Conservation (phyloP, 345 rosid species). For the Trapa bicornis region DNA sequence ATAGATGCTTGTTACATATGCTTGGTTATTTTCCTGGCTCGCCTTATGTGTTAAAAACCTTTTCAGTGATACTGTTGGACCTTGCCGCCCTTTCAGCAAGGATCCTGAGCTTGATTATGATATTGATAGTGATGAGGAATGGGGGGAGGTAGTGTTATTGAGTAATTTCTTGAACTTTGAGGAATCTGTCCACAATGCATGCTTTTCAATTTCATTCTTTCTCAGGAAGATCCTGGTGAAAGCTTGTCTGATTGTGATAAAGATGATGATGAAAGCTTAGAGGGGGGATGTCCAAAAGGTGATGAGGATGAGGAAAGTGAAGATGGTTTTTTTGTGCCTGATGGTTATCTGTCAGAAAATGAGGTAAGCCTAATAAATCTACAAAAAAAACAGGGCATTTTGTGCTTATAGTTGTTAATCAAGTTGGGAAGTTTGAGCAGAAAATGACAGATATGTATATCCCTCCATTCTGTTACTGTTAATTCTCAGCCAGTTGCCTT, state of each 20-base stretch:
- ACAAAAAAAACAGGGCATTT: neutral
- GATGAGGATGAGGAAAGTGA: slow-evolving; percentile 79
- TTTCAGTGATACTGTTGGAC: slow-evolving; percentile 48
- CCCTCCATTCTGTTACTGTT: neutral
- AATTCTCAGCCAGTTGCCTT: neutral
- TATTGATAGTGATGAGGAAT: slow-evolving; percentile 89
- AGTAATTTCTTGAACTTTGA: neutral
- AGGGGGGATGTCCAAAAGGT: slow-evolving; percentile 48
- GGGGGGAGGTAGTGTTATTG: slow-evolving; percentile 65
- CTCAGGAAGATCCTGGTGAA: slow-evolving; percentile 96
- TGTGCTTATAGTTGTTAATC: neutral
- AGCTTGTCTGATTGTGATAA: slow-evolving; percentile 92
- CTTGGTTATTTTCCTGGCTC: neutral
- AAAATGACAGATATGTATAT: neutral
- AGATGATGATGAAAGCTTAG: slow-evolving; percentile 60
- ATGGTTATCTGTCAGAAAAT: slow-evolving; percentile 91
- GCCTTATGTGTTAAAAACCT: slow-evolving; percentile 2
- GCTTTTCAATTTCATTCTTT: slow-evolving; percentile 9
- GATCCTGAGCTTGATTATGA: slow-evolving; percentile 88
- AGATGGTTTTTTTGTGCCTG: slow-evolving; percentile 92
- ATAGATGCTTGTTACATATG: neutral
- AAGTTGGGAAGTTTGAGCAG: neutral
- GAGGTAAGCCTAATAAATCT: slow-evolving; percentile 35
- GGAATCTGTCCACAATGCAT: neutral
- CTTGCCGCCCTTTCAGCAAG: slow-evolving; percentile 60